Evolutionary conservation across 306 rosid species (phyloP), one percentile per base, ranked within the genome.

Genomic region (Gynostemma pentaphyllum): DNA sequence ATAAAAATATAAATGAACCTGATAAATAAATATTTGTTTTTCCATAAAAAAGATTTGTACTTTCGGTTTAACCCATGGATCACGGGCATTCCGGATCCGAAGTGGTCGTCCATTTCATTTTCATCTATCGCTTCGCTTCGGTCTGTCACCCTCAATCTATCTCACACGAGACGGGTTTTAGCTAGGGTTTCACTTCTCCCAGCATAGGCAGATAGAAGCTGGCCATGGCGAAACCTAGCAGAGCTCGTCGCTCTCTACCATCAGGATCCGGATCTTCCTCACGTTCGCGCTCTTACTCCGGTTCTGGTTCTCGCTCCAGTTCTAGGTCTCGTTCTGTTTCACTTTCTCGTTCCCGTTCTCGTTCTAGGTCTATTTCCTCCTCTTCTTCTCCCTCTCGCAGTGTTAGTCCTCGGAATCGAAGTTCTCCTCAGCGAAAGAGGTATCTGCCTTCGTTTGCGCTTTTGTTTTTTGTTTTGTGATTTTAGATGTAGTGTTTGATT

Each of bases 161-260:
- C 68, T 4, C 22, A 27, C 15, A 29, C 41, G 26, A 27, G 44
- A n/a, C 16, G 78, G 88, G 95, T 92, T 87, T 90, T 81, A 83
- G 73, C 69, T 66, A 78, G 87, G 95, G 87, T 80, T 85, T 70
- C 81, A 22, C 41, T 10, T 24, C 30, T 46, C 74, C 16, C 77
- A 36, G 59, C 15, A 9, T 27, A 24, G 30, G 37, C 64, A 9
- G 28, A 70, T 23, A 19, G 6, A n/a, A 21, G 59, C 37, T 45
- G 67, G 65, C 86, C 69, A 94, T 94, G 99, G 90, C 94, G 78
- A 94, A 94, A 69, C 95, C 97, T 13, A 90, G 80, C 75, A 83
- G 94, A 78, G 89, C 72, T 37, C 99, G 94, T 64, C 97, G 99
- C 64, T 82, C 99, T 30, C 82, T 78, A 18, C 94, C 88, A 12